phyloP scores from a whole-genome alignment of 2,329 filamentous ascomycete genomes.

The Ceratocystis variospora region DNA sequence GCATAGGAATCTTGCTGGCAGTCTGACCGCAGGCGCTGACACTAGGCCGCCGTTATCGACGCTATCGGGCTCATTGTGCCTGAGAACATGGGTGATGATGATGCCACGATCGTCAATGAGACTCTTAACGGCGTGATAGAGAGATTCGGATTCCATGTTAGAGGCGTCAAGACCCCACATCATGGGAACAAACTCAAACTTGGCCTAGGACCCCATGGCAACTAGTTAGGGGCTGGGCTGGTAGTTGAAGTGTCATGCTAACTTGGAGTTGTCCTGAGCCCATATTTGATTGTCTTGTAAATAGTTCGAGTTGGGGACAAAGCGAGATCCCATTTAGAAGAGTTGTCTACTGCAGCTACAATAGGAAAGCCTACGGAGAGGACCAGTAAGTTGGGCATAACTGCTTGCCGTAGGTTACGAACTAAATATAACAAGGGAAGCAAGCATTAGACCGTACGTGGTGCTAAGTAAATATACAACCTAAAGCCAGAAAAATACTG shows the following conservation, averaged over 20 bases:
- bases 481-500: not conserved
- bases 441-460: not conserved
- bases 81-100: slow-evolving; percentile 55
- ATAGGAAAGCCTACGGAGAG: not conserved
- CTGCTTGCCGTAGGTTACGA: not conserved
- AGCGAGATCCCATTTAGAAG: slow-evolving; percentile 58
- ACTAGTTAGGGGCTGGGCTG: slow-evolving; percentile 38
- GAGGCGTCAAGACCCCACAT: slow-evolving; percentile 21
- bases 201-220: slow-evolving; percentile 36
- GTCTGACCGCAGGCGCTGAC: slow-evolving; percentile 57
- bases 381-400: not conserved
- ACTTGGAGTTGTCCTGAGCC: slow-evolving; percentile 39
- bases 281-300: slow-evolving; percentile 53
- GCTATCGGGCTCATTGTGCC: slow-evolving; percentile 69
- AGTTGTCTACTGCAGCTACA: slow-evolving; percentile 24
- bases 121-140: slow-evolving; percentile 43
- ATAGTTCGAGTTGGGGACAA: slow-evolving; percentile 42
- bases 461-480: not conserved
- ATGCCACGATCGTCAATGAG: slow-evolving; percentile 37
- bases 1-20: slow-evolving; percentile 55
- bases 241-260: slow-evolving; percentile 86
- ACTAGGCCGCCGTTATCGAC: slow-evolving; percentile 43
- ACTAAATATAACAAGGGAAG: not conserved
- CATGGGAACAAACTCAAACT: slow-evolving; percentile 52
- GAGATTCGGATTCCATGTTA: slow-evolving; percentile 40